Percentiles rank a stretch among this genome's conserved stretches.
Conservation (phyloP, 2,329 filamentous ascomycete species). For the Sporothrix phasma region DNA sequence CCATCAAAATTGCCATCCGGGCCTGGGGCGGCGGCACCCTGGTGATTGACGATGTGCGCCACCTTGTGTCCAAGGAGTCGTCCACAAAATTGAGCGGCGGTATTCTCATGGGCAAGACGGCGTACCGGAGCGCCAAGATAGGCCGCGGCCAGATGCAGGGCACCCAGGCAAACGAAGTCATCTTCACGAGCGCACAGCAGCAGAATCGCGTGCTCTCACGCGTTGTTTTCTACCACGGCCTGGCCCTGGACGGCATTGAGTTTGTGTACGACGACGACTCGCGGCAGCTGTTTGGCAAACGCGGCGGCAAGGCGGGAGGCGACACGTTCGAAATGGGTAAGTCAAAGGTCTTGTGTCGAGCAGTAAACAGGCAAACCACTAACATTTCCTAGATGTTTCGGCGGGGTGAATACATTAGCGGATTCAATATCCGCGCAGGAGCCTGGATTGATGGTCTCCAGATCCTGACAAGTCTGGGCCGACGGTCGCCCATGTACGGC, state of each 20-base stretch:
- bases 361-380: too few relatives aligned
- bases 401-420: slow-evolving; percentile 75
- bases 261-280: slow-evolving; percentile 86
- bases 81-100: slow-evolving; percentile 64
- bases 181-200: slow-evolving; percentile 59
- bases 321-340: slow-evolving; percentile 69
- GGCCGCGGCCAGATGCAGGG: slow-evolving; percentile 64
- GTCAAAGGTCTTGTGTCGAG: slow-evolving; percentile 28
- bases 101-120: slow-evolving; percentile 50
- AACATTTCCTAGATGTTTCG: slow-evolving; percentile 55
- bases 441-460: slow-evolving; percentile 82
- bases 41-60: slow-evolving; percentile 65
- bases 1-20: slow-evolving; percentile 60
- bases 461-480: slow-evolving; percentile 79
- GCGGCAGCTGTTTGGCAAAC: slow-evolving; percentile 77
- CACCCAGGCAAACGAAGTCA: slow-evolving; percentile 58
- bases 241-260: slow-evolving; percentile 73
- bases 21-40: slow-evolving; percentile 66
- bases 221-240: slow-evolving; percentile 67
- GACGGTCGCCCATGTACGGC: slow-evolving; percentile 76
- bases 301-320: slow-evolving; percentile 57
- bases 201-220: slow-evolving; percentile 64
- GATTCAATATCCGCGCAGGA: slow-evolving; percentile 73
- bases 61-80: slow-evolving; percentile 60
- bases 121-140: slow-evolving; percentile 65